These are phyloP conservation scores for Deinandra increscens DNA, from an alignment of 129 eudicot species.

Conservation along the genomic window DNA sequence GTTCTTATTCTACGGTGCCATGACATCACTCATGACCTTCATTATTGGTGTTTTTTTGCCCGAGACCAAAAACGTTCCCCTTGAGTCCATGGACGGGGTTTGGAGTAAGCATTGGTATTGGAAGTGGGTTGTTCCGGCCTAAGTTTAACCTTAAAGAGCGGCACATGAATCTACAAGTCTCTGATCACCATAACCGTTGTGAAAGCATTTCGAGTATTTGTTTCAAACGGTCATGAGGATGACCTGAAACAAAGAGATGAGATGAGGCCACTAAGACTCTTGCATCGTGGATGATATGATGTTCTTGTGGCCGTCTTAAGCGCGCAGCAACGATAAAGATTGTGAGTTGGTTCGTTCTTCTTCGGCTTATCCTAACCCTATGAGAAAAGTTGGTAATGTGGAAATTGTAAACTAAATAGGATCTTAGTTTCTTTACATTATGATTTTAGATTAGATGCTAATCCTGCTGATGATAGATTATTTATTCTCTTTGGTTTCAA, in stretches of 20 bases:
- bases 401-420: slow-evolving; percentile 4
- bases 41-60: slow-evolving; percentile 41
- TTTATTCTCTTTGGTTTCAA: no score
- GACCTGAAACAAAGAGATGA: slow-evolving; percentile 16
- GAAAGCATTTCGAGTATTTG: slow-evolving; percentile 11
- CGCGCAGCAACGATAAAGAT: not conserved
- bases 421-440: not conserved
- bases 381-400: not conserved
- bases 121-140: slow-evolving; percentile 21
- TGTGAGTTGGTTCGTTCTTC: not conserved
- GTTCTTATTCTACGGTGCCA: slow-evolving; percentile 43
- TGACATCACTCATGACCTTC: slow-evolving; percentile 38
- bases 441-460: not conserved
- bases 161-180: not conserved
- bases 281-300: not conserved
- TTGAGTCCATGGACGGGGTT: slow-evolving; percentile 40
- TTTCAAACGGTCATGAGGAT: slow-evolving; percentile 11
- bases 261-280: not conserved
- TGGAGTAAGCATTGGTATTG: slow-evolving; percentile 54
- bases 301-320: not conserved
- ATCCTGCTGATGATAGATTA: not conserved
- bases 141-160: slow-evolving; percentile 6
- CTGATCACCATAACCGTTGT: not conserved
- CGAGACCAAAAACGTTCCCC: slow-evolving; percentile 47
- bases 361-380: not conserved